A percentile compares a stretch with the other conserved stretches of the same genome.
Evolutionary conservation across 1,284 basidiomycete species (phyloP).

Genomic region (Anthracocystis walkeri): DNA sequence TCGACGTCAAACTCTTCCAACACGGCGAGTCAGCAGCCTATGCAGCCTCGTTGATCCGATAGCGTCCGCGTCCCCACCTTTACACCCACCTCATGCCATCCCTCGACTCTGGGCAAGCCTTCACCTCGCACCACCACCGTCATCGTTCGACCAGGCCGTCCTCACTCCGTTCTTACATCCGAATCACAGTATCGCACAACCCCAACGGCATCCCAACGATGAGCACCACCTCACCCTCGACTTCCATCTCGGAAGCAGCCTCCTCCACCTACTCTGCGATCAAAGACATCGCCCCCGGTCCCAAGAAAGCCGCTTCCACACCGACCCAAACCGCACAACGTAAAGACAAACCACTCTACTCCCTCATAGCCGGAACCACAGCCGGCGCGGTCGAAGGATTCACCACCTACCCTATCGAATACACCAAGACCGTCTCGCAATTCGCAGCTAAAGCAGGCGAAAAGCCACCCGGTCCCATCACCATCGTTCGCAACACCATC

Average conservation of each 20-base stretch:
- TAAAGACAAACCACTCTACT: conserved; percentile 61
- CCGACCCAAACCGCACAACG: conserved; percentile 48
- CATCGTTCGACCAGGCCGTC: background rate
- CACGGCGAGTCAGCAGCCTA: conserved; percentile 14
- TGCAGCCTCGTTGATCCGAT: conserved; percentile 6
- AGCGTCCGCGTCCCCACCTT: conserved; percentile 2
- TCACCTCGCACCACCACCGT: background rate
- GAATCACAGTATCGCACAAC: background rate
- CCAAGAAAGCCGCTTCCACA: conserved; percentile 31
- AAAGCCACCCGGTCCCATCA: conserved; percentile 68
- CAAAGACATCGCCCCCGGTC: conserved; percentile 45
- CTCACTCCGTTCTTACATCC: background rate
- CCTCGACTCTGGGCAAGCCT: background rate
- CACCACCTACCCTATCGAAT: conserved; percentile 88
- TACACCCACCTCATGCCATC: background rate
- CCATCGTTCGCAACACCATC: conserved; percentile 68
- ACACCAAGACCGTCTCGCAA: conserved; percentile 78
- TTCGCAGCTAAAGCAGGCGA: conserved; percentile 69
- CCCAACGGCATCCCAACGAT: conserved; percentile 1
- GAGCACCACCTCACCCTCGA: conserved; percentile 34
- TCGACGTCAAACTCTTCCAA: conserved; percentile 7
- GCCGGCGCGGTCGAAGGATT: conserved; percentile 90
- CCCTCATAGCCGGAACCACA: conserved; percentile 80
- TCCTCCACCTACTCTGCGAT: conserved; percentile 30
- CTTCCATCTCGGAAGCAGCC: conserved; percentile 32